These are phyloP conservation scores for Musa schizocarpa DNA, from an alignment of 176 grass and related monocot species.

Conservation along the genomic window DNA sequence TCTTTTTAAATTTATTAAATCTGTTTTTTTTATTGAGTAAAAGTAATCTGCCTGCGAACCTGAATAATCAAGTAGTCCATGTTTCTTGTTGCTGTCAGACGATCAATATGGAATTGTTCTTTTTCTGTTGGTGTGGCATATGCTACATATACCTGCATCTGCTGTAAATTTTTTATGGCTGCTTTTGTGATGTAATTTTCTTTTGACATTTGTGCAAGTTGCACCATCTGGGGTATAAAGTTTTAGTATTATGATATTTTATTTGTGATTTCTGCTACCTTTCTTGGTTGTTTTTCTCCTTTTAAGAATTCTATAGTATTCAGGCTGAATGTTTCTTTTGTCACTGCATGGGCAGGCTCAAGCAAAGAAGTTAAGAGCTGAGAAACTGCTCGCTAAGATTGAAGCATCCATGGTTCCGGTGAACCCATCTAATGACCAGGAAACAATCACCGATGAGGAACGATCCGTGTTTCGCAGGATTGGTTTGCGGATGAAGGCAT, in stretches of 20 bases:
- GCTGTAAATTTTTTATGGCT: too few relatives aligned
- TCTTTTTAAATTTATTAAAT: too few relatives aligned
- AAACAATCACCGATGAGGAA: conserved; percentile 95
- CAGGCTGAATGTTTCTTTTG: not conserved
- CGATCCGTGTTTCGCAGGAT: conserved; percentile 93
- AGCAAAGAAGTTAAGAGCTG: conserved; percentile 63
- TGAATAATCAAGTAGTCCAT: not conserved
- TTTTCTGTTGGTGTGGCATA: too few relatives aligned
- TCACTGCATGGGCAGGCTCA: conserved; percentile 36
- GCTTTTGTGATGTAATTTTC: not conserved
- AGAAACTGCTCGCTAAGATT: conserved; percentile 71
- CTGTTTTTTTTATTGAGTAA: not conserved
- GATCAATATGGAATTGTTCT: not conserved
- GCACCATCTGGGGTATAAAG: not conserved
- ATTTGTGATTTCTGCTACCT: too few relatives aligned
- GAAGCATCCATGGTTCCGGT: conserved; percentile 72
- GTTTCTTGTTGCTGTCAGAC: not conserved
- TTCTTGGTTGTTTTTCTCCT: not conserved
- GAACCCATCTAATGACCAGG: conserved; percentile 29
- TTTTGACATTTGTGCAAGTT: not conserved
- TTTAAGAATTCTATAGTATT: not conserved
- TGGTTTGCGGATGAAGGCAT: conserved; percentile 91
- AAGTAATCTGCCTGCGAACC: not conserved
- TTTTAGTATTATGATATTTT: too few relatives aligned
- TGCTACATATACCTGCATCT: too few relatives aligned